Percentiles rank a stretch among this genome's conserved stretches.
These are phyloP conservation scores for Geosmithia flava DNA, from an alignment of 2,329 filamentous ascomycete species.

Conservation along the genomic window DNA sequence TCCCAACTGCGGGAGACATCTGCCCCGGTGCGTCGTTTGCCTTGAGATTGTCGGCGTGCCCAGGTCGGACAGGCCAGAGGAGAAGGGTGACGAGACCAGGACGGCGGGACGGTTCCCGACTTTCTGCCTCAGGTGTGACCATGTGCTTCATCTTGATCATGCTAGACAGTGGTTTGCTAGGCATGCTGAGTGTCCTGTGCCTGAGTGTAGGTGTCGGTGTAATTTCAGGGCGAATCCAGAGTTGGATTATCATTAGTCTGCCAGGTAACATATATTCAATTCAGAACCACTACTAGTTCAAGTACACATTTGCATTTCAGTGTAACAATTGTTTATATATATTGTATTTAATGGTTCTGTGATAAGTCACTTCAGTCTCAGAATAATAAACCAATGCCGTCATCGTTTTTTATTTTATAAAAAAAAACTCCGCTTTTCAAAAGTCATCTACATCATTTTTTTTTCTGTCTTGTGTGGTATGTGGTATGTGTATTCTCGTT, in stretches of 20 bases:
- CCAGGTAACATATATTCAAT: too few relatives aligned
- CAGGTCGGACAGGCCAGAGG: slow-evolving; percentile 44
- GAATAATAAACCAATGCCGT: too few relatives aligned
- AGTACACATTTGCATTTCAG: too few relatives aligned
- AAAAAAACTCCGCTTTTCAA: too few relatives aligned
- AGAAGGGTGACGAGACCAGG: slow-evolving; percentile 29
- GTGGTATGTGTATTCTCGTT: too few relatives aligned
- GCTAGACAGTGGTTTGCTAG: slow-evolving; percentile 53
- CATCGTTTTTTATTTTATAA: too few relatives aligned
- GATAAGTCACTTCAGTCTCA: too few relatives aligned
- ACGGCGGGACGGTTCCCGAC: slow-evolving; percentile 50
- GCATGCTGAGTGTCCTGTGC: slow-evolving; percentile 55
- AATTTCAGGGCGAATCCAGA: slow-evolving; percentile 49
- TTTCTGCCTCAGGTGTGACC: slow-evolving; percentile 56
- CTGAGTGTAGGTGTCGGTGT: slow-evolving; percentile 55
- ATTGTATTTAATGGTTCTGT: too few relatives aligned
- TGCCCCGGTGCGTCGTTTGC: slow-evolving; percentile 56
- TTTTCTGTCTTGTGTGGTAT: too few relatives aligned
- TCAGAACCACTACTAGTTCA: too few relatives aligned
- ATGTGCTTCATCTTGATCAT: slow-evolving; percentile 56
- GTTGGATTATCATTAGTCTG: slow-evolving; percentile 30
- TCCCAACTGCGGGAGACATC: slow-evolving; percentile 52
- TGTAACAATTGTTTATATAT: too few relatives aligned
- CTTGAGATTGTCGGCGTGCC: slow-evolving; percentile 54
- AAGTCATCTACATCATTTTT: too few relatives aligned